Conservation (phyloP, 1,284 basidiomycete genomes). For the Trichosporon sp. region DNA sequence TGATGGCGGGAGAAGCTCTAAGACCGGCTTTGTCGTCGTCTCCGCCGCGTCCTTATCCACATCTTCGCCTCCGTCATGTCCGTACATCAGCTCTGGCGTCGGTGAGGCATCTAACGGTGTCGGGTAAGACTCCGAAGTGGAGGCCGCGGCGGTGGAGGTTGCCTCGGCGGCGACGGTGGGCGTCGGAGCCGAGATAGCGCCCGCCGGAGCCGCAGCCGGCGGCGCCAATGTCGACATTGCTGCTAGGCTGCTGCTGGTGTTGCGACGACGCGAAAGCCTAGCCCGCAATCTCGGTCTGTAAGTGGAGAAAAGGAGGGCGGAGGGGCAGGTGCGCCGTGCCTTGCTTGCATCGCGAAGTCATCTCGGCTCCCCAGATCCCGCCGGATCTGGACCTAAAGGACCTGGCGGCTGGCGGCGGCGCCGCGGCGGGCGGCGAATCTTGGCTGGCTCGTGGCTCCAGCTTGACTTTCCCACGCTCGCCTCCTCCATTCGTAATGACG, state of each 20-base stretch:
- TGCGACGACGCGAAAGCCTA: background rate
- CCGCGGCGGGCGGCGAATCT: no score
- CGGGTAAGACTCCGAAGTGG: background rate
- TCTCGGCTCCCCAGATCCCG: background rate
- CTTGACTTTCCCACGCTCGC: background rate
- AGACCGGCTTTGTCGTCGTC: background rate
- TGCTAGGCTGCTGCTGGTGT: background rate
- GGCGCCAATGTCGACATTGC: background rate
- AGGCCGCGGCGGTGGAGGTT: background rate
- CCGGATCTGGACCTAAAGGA: no score
- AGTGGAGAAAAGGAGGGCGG: no score
- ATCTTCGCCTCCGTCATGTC: no score
- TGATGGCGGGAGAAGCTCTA: background rate
- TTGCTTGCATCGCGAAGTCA: background rate
- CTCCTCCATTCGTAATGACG: background rate
- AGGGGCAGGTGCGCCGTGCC: background rate
- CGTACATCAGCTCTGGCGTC: background rate
- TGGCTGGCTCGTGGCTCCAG: no score
- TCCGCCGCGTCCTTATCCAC: background rate
- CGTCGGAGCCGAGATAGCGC: background rate
- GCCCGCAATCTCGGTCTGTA: no score
- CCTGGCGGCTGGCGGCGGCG: no score
- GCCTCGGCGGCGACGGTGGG: background rate
- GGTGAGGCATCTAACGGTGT: background rate
- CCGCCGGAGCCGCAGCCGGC: background rate